phyloP scores from a whole-genome alignment of 164 flowering plant genomes.

The Annona cherimola region DNA sequence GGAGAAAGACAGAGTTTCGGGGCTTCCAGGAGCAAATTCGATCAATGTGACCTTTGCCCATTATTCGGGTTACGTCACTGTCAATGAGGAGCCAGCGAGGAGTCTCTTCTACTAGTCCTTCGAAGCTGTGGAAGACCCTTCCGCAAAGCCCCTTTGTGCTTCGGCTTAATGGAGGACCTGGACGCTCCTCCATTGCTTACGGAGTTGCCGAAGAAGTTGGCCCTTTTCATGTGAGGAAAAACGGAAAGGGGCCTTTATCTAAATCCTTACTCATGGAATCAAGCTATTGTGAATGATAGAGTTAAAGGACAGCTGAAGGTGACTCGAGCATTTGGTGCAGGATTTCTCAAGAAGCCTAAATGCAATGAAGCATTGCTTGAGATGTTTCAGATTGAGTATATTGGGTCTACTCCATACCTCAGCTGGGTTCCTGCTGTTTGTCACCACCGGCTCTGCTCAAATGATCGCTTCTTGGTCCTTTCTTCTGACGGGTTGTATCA shows the following conservation, averaged over 20 bases:
- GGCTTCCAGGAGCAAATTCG: slow-evolving; percentile 69
- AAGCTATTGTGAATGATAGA: slow-evolving; percentile 50
- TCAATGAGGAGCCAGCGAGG: slow-evolving; percentile 63
- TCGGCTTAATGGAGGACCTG: slow-evolving; percentile 99
- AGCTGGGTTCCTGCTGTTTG: too few relatives aligned
- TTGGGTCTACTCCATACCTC: too few relatives aligned
- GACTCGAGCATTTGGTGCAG: slow-evolving; percentile 72
- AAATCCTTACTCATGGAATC: too few relatives aligned
- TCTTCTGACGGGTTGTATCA: too few relatives aligned
- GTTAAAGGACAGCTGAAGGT: slow-evolving; percentile 70
- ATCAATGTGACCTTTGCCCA: slow-evolving; percentile 58
- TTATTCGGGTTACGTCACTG: slow-evolving; percentile 74
- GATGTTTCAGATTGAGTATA: too few relatives aligned
- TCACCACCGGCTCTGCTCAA: too few relatives aligned
- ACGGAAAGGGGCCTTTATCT: too few relatives aligned
- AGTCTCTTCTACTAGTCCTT: slow-evolving; percentile 84
- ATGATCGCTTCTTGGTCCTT: too few relatives aligned
- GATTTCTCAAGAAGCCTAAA: slow-evolving; percentile 55
- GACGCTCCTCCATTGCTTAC: slow-evolving; percentile 91
- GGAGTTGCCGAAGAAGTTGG: slow-evolving; percentile 95
- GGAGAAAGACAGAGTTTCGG: slow-evolving; percentile 41
- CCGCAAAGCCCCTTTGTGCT: slow-evolving; percentile 77
- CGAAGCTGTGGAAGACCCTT: slow-evolving; percentile 75
- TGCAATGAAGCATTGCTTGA: too few relatives aligned
- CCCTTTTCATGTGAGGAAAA: slow-evolving; percentile 79